Percentiles rank a stretch among this genome's conserved stretches.
Evolutionary conservation across 768 basidiomycete species (phyloP).

Genomic region (Austroboletus eburneus): DNA sequence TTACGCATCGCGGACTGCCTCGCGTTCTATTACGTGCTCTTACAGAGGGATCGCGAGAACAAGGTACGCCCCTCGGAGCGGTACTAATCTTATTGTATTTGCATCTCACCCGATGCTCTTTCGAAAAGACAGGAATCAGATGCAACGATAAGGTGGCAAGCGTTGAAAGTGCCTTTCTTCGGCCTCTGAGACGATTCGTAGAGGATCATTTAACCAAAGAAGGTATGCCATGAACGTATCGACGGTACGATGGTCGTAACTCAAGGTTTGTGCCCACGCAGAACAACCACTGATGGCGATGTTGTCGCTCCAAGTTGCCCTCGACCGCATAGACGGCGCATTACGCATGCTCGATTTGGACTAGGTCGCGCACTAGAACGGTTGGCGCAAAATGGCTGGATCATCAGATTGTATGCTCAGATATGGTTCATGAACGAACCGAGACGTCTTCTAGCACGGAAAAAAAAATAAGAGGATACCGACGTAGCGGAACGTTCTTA

Average conservation of each 20-base stretch:
- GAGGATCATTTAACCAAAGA: conserved; percentile 30
- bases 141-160: conserved; percentile 40
- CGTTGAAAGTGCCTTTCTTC: conserved; percentile 43
- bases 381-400: no score
- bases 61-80: conserved; percentile 33
- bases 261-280: conserved; percentile 4
- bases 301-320: conserved; percentile 42
- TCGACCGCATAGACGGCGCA: conserved; percentile 47
- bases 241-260: neutral
- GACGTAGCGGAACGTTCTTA: no score
- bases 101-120: neutral
- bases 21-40: conserved; percentile 62
- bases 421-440: no score
- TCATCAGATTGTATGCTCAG: no score
- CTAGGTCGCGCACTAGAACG: no score
- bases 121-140: conserved; percentile 54
- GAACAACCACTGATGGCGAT: conserved; percentile 28
- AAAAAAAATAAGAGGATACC: no score
- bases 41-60: conserved; percentile 56
- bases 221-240: conserved; percentile 20
- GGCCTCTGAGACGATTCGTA: conserved; percentile 40
- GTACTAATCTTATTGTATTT: neutral
- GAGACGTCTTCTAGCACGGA: no score
- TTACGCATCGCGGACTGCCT: conserved; percentile 61
- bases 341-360: conserved; percentile 21